These are phyloP conservation scores for Xylaria sp. DNA, from an alignment of 2,329 filamentous ascomycete species.

Conservation along the genomic window DNA sequence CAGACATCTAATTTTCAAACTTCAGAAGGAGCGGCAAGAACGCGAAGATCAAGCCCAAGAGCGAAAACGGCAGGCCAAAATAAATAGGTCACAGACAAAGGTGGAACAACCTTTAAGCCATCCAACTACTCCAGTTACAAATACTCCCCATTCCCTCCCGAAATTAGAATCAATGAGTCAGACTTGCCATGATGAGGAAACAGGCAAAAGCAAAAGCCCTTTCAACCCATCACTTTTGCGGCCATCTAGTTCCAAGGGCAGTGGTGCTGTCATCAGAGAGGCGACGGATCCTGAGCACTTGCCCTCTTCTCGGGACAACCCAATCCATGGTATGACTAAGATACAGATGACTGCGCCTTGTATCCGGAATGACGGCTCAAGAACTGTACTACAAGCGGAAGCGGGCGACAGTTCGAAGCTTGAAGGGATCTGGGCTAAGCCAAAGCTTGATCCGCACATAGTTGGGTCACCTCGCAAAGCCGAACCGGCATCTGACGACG, in stretches of 20 bases:
- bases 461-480: conserved; percentile 5
- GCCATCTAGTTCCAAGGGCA: background rate
- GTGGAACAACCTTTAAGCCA: background rate
- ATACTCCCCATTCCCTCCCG: background rate
- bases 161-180: background rate
- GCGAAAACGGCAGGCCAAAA: conserved; percentile 38
- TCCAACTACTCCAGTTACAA: background rate
- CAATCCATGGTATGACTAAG: background rate
- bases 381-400: background rate
- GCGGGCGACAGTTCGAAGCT: background rate
- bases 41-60: conserved; percentile 47
- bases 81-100: conserved; percentile 14
- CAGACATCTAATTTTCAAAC: conserved; percentile 66
- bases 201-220: conserved; percentile 1
- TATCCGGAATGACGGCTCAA: background rate
- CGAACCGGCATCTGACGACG: conserved; percentile 1
- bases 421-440: background rate
- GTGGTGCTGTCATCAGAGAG: background rate
- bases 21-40: conserved; percentile 64
- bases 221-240: background rate
- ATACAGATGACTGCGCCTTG: background rate
- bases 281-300: background rate
- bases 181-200: background rate
- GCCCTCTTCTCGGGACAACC: background rate
- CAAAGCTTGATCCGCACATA: background rate